Conservation (phyloP, 2,329 filamentous ascomycete species). For the Xylaria multiplex region DNA sequence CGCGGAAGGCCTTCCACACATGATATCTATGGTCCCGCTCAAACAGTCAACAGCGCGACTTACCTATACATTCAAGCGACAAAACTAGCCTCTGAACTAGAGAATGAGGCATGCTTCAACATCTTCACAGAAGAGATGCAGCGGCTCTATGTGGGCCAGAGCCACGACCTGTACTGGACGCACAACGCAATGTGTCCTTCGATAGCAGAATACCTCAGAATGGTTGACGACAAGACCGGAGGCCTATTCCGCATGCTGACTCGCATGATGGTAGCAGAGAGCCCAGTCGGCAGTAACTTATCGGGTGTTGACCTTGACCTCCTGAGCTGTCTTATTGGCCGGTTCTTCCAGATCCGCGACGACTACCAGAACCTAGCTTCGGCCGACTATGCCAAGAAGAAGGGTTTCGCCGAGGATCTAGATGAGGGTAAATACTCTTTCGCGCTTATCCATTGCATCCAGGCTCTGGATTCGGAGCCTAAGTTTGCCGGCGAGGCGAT, state of each 20-base stretch:
- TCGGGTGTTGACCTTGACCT: conserved; percentile 11
- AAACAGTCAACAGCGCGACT: conserved; percentile 30
- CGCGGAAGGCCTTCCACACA: conserved; percentile 29
- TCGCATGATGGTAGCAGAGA: conserved; percentile 28
- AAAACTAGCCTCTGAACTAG: conserved; percentile 1
- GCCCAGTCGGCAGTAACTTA: conserved; percentile 10
- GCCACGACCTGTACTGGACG: conserved; percentile 29
- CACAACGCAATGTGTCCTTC: conserved; percentile 23
- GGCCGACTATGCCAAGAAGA: conserved; percentile 29
- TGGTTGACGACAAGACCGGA: conserved; percentile 31
- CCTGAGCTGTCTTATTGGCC: conserved; percentile 22
- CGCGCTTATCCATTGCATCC: conserved; percentile 29
- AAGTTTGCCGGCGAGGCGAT: conserved; percentile 21
- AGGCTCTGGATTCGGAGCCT: conserved; percentile 15
- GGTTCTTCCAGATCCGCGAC: conserved; percentile 31
- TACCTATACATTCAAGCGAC: conserved; percentile 18
- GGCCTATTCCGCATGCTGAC: conserved; percentile 27
- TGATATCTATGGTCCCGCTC: conserved; percentile 26
- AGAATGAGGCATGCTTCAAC: conserved; percentile 7
- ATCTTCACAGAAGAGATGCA: conserved; percentile 25
- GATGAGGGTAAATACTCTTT: conserved; percentile 32
- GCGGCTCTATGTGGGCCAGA: conserved; percentile 27
- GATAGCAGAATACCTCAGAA: conserved; percentile 26
- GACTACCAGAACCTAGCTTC: conserved; percentile 30
- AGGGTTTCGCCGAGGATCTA: conserved; percentile 34